These are phyloP conservation scores for Huntiella decipiens DNA, from an alignment of 2,329 filamentous ascomycete species.

Conservation along the genomic window DNA sequence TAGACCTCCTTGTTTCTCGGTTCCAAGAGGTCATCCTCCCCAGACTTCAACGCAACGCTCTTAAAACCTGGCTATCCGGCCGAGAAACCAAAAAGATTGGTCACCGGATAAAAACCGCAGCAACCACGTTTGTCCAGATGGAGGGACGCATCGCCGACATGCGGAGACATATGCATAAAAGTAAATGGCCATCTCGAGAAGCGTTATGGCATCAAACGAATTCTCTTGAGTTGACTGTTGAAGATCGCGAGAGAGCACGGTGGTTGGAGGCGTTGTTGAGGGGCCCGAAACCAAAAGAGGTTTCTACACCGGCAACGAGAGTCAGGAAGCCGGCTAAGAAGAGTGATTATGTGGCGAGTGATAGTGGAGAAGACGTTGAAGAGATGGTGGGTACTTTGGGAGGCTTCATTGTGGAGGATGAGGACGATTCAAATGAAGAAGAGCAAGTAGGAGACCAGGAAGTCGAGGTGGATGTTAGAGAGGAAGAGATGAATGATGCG, in stretches of 20 bases:
- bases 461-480: too few relatives aligned
- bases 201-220: constrained; percentile 37
- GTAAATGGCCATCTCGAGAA: constrained; percentile 31
- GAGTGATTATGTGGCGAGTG: constrained; percentile 12
- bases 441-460: too few relatives aligned
- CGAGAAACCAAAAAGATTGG: background rate
- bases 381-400: constrained; percentile 23
- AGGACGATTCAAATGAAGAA: background rate
- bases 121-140: too few relatives aligned
- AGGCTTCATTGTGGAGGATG: constrained; percentile 30
- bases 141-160: constrained; percentile 15
- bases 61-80: constrained; percentile 7
- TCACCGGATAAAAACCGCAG: too few relatives aligned
- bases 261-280: constrained; percentile 31
- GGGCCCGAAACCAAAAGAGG: constrained; percentile 16
- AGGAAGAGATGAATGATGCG: too few relatives aligned
- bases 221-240: constrained; percentile 45
- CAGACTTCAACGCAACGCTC: constrained; percentile 5
- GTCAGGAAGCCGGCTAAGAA: constrained; percentile 9
- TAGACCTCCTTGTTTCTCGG: constrained; percentile 1
- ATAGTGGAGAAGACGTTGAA: constrained; percentile 15
- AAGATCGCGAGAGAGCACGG: constrained; percentile 33
- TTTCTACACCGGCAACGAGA: background rate
- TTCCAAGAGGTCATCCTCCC: constrained; percentile 9
- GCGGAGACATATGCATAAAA: constrained; percentile 29